Percentiles rank a stretch among this genome's conserved stretches.
Conservation (phyloP, 192 early-diverging fungal genomes). For the Dimargaris cristalligena region DNA sequence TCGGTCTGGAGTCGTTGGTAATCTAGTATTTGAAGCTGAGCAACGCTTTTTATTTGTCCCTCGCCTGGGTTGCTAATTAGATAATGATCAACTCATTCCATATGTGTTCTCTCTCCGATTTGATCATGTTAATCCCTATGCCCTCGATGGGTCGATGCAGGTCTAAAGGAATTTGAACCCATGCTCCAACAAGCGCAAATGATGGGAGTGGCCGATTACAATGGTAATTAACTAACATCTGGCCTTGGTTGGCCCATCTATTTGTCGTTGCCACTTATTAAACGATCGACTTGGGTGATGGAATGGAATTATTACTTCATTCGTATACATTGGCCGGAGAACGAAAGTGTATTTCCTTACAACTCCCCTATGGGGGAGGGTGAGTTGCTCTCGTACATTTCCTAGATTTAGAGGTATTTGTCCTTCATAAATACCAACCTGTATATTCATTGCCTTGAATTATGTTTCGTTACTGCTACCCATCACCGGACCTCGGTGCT, state of each 20-base stretch:
- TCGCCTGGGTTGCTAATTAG: conserved; percentile 3
- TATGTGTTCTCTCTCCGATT: too few relatives aligned
- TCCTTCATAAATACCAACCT: conserved; percentile 9
- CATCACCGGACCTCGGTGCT: neutral
- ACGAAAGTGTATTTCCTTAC: too few relatives aligned
- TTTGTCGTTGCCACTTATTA: neutral
- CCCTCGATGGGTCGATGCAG: too few relatives aligned
- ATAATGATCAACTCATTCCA: neutral
- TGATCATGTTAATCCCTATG: too few relatives aligned
- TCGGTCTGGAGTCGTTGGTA: conserved; percentile 11
- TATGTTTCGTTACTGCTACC: neutral
- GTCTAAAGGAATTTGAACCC: conserved; percentile 1
- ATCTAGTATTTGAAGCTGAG: neutral
- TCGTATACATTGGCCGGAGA: too few relatives aligned
- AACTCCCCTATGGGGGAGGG: too few relatives aligned
- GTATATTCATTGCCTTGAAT: neutral
- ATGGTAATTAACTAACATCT: neutral
- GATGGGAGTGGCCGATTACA: neutral
- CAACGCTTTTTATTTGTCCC: neutral
- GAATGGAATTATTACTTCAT: too few relatives aligned
- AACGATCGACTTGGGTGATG: too few relatives aligned
- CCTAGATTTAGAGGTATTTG: neutral
- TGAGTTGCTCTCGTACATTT: neutral
- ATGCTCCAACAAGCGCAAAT: neutral
- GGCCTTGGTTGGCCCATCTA: neutral